These are phyloP conservation scores for Alternaria arborescens DNA, from an alignment of 2,329 filamentous ascomycete species.

Conservation along the genomic window DNA sequence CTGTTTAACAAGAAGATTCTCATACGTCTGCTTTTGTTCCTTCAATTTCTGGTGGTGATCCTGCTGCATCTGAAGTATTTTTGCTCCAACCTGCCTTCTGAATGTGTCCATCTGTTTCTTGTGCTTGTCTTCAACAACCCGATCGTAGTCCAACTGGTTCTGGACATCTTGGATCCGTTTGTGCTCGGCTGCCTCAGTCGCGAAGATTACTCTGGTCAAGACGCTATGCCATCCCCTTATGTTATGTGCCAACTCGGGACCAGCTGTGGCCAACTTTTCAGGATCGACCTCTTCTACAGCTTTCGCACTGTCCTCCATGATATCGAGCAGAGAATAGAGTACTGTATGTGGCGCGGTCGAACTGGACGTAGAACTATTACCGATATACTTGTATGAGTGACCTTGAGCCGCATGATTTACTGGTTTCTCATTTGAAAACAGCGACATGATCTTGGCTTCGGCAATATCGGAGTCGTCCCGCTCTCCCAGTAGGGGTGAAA, in stretches of 20 bases:
- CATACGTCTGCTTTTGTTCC: conserved; percentile 2
- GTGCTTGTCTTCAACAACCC: neutral
- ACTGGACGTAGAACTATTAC: conserved; percentile 4
- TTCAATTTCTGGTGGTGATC: conserved; percentile 4
- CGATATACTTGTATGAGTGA: conserved; percentile 3
- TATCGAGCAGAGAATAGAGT: neutral
- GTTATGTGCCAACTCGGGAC: neutral
- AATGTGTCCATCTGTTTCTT: neutral
- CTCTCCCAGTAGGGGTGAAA: neutral
- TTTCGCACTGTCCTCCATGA: neutral
- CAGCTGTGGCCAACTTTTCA: neutral
- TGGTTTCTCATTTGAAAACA: neutral
- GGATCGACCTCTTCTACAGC: neutral
- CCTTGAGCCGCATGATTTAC: neutral
- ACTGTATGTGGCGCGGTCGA: neutral
- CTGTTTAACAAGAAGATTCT: neutral
- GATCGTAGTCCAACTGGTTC: conserved; percentile 9
- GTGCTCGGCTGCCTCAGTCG: conserved; percentile 5
- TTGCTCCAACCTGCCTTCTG: neutral
- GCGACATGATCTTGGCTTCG: conserved; percentile 3
- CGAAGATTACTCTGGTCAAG: conserved; percentile 1
- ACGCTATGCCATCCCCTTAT: neutral
- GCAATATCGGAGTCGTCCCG: conserved; percentile 1
- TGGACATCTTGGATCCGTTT: conserved; percentile 2
- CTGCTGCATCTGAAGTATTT: conserved; percentile 4